Evolutionary conservation across 106 monocot species (phyloP), one percentile per base, ranked within the genome.

Genomic region (Xerophyta viscosa): DNA sequence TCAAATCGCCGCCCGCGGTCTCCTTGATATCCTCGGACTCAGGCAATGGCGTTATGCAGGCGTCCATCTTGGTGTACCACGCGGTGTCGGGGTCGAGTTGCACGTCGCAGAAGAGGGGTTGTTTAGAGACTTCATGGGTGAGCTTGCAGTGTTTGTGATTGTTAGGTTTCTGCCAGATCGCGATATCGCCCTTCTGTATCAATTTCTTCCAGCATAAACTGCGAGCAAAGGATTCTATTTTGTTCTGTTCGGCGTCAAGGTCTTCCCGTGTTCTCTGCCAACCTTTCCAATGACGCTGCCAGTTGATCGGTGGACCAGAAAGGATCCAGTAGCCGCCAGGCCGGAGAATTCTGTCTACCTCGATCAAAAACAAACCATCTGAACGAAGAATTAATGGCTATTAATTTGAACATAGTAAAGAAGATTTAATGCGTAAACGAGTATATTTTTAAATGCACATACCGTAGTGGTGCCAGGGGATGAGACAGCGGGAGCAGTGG

Each of bases 401-500:
- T n/a, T n/a, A n/a, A n/a, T n/a, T n/a, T n/a, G n/a, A n/a, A n/a
- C n/a, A n/a, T n/a, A n/a, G n/a, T n/a, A n/a, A n/a, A n/a, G n/a
- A n/a, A n/a, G n/a, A n/a, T n/a, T n/a, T n/a, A n/a, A n/a, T n/a
- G n/a, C 27, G 31, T 2, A 0, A 3, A 13, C 11, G 17, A n/a
- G n/a, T n/a, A n/a, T n/a, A n/a, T n/a, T n/a, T n/a, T n/a, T n/a
- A n/a, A n/a, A n/a, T n/a, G n/a, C n/a, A n/a, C 39, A 18, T 62
- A 80, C 80, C 83, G 37, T 79, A 70, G 37, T 56, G 76, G 11
- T 72, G 72, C 89, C 84, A 90, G n/a, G 84, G 89, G 61, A 90
- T 80, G 69, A 90, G 83, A 61, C 89, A 90, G 12, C 84, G 77
- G n/a, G 89, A 90, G 73, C 80, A 90, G 52, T 90, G 84, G 3